A percentile compares a stretch with the other conserved stretches of the same genome.
These are phyloP conservation scores for Macaranga tanarius DNA, from an alignment of 441 rosid genomes.

Conservation along the genomic window DNA sequence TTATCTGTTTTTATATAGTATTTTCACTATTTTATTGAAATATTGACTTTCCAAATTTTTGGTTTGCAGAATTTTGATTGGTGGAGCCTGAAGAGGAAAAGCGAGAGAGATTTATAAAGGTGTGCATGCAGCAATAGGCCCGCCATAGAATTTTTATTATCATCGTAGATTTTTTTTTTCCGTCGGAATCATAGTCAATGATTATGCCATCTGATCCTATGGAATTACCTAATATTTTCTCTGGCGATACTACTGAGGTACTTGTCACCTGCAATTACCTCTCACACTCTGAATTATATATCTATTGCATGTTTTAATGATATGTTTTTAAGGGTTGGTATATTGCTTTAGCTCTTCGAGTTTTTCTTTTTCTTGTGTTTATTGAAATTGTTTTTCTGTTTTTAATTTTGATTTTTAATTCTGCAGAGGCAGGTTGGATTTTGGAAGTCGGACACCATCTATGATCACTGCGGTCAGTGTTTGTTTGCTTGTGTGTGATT, in stretches of 20 bases:
- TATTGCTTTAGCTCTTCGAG: too few species aligned
- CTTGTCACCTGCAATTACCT: conserved; percentile 17
- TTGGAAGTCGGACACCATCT: conserved; percentile 43
- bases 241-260: conserved; percentile 47
- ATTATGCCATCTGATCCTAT: conserved; percentile 45
- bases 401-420: conserved; percentile 15
- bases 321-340: background rate
- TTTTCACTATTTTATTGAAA: background rate
- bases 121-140: conserved; percentile 9
- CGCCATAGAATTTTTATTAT: background rate
- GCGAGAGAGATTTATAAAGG: background rate
- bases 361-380: too few species aligned
- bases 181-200: background rate
- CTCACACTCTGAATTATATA: conserved; percentile 7
- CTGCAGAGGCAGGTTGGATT: conserved; percentile 50
- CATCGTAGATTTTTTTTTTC: too few species aligned
- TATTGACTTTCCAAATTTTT: conserved; percentile 9
- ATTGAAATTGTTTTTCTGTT: background rate
- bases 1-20: background rate
- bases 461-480: conserved; percentile 45
- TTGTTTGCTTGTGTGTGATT: background rate
- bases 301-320: conserved; percentile 4
- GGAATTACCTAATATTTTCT: conserved; percentile 37
- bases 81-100: background rate
- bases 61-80: conserved; percentile 21